Evolutionary conservation across 805 yeast genomes (phyloP).

Genomic region (Metschnikowia santaceciliae): DNA sequence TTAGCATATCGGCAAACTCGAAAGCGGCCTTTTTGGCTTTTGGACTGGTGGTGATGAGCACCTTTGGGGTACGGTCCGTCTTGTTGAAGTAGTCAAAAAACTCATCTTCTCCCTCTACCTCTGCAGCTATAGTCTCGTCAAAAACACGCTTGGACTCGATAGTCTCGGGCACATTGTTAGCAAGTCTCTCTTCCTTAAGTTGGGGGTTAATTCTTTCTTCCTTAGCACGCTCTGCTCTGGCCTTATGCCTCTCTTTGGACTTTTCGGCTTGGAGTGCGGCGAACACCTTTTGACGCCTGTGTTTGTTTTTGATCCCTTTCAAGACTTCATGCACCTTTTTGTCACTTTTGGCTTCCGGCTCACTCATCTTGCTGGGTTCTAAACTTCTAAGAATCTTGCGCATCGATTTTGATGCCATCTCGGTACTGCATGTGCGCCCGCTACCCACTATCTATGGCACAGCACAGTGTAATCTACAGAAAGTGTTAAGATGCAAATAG

Average conservation of each 20-base stretch:
- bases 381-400: not conserved
- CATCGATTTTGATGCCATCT: conserved; percentile 10
- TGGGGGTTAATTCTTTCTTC: conserved; percentile 84
- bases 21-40: conserved; percentile 83
- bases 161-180: conserved; percentile 74
- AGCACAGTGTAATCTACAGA: not conserved
- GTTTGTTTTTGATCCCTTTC: conserved; percentile 64
- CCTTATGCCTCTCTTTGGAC: conserved; percentile 71
- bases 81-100: conserved; percentile 37
- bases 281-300: conserved; percentile 72
- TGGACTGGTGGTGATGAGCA: conserved; percentile 83
- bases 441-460: not conserved
- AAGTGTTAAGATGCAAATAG: not conserved
- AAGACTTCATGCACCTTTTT: conserved; percentile 14
- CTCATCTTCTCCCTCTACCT: conserved; percentile 60
- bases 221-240: conserved; percentile 78
- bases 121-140: conserved; percentile 74
- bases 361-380: conserved; percentile 5
- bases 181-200: conserved; percentile 72
- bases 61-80: conserved; percentile 64
- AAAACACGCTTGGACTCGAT: conserved; percentile 78
- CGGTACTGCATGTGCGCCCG: conserved; percentile 8
- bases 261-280: conserved; percentile 70
- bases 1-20: conserved; percentile 80
- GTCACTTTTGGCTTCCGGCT: conserved; percentile 3